Evolutionary conservation across 73 alveolate species (phyloP), one percentile per base, ranked within the genome.

Genomic region (Loxodes magnus): DNA sequence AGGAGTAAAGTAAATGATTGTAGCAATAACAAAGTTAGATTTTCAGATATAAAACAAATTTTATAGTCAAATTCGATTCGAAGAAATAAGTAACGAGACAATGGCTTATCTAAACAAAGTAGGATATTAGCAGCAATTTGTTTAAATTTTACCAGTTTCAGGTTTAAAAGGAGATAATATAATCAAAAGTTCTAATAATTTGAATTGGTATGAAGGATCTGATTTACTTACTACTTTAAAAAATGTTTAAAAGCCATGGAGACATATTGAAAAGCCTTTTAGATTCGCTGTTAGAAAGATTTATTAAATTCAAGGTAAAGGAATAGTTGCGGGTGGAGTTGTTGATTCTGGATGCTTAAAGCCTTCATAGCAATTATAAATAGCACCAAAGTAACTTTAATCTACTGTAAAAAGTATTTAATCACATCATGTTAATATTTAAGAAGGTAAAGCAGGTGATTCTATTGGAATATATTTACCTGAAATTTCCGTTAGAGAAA

Each of bases 321-420:
- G 98, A 48, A 80, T 93, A 26, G 98, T 88, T 67, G 85, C 94
- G 31, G 83, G 77, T 67, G 98, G 98, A 38, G 80, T 92, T 77
- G 96, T 88, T 35, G 94, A 88, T 65, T 79, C 98, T 60, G 98
- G 98, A 42, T 59, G 79, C 67, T 77, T 88, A 64, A 88, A 76
- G 74, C 93, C 91, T 35, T 95, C 94, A 41, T 69, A 65, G 93
- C 51, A 51, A 43, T 77, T 88, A 39, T 42, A 78, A 24, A 79
- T 88, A 53, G 94, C 95, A 43, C 98, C 98, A 42, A 35, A 44
- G 15, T 81, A 72, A 67, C 61, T 64, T 36, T n/a, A 67, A 31
- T 64, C 95, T 64, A 91, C 73, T 70, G 79, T 74, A 57, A 84
- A 80, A 60, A 60, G 93, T 37, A 78, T 88, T 31, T 92, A 85